Base-by-base conservation (phyloP, 257 asterid species). In the Gentiana macrophylla region DNA sequence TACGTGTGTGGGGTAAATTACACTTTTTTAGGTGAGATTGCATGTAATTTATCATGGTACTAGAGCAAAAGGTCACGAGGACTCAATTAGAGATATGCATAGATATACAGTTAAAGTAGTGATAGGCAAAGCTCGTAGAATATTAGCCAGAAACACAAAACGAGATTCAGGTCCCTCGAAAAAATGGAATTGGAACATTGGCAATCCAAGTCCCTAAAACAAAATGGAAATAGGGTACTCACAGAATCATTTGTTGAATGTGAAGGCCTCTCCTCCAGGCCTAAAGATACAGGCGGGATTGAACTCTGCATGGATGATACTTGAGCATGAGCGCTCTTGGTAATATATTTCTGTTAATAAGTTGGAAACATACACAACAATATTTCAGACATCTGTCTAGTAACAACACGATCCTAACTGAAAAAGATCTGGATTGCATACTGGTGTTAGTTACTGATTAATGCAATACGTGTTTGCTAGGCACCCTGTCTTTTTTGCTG, bases 391-490 rank as follows among this genome's bases (percentile, higher is more conserved):
- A 24, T 24, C 24, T 24, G 24, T 24, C 24, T 24, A 24, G 24
- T 24, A 24, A 24, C 24, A 24, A 24, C 24, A 24, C 24, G 24
- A 24, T 24, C 24, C 24, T 24, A 24, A 24, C 24, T 24, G 24
- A 48, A 49, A 52, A 64, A 55, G 44, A 56, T 53, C 41, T 55
- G 38, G 59, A 59, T 57, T 46, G 64, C 33, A 12, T 47, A 12
- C 50, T 49, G 51, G 12, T 55, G 35, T 24, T 53, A 36, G 63
- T 61, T 64, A 64, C 48, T 67, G 65, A 63, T 59, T 41, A 51
- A 65, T 51, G 47, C 57, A 47, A 47, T 70, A 84, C 96, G 86
- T 75, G 78, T 52, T 77, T 77, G 57, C 61, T 62, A 43, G 84
- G 79, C 60, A 67, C 52, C 59, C 72, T 62, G 56, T 56, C 69